A percentile compares a stretch with the other conserved stretches of the same genome.
Evolutionary conservation across 192 early-diverging fungal species (phyloP).

Genomic region (Coemansia sp.): DNA sequence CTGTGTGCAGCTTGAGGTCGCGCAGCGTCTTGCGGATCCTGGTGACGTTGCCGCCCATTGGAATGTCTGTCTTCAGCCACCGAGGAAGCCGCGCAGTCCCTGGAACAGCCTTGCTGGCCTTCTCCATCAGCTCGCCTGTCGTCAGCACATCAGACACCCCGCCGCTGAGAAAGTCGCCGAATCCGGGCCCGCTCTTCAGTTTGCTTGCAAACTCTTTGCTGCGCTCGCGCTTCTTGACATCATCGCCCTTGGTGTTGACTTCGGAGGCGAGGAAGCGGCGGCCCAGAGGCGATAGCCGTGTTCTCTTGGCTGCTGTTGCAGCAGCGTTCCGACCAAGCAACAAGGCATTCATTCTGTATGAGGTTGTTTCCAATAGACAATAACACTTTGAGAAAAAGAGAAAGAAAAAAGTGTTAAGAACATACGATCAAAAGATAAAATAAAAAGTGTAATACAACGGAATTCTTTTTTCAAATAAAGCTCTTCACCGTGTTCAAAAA

Average conservation of each 20-base stretch:
- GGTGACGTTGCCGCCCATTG: slow-evolving; percentile 75
- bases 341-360: slow-evolving; percentile 8
- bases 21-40: slow-evolving; percentile 89
- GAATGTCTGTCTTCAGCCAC: slow-evolving; percentile 96
- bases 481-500: not conserved
- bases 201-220: slow-evolving; percentile 51
- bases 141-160: slow-evolving; percentile 33
- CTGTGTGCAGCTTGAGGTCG: slow-evolving; percentile 93
- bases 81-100: slow-evolving; percentile 66
- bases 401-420: not conserved
- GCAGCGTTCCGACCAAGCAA: slow-evolving; percentile 5
- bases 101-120: slow-evolving; percentile 13
- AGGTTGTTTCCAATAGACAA: not conserved
- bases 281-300: not conserved
- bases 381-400: not conserved
- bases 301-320: not conserved
- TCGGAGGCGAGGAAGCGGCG: slow-evolving; percentile 41
- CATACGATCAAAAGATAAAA: too few species aligned
- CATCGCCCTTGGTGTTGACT: slow-evolving; percentile 6
- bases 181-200: slow-evolving; percentile 54
- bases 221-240: slow-evolving; percentile 19
- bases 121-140: slow-evolving; percentile 31
- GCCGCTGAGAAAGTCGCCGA: slow-evolving; percentile 56
- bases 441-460: too few species aligned
- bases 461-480: too few species aligned